These are phyloP conservation scores for Aspergillus egyptiacus DNA, from an alignment of 495 filamentous ascomycete genomes.

Conservation along the genomic window DNA sequence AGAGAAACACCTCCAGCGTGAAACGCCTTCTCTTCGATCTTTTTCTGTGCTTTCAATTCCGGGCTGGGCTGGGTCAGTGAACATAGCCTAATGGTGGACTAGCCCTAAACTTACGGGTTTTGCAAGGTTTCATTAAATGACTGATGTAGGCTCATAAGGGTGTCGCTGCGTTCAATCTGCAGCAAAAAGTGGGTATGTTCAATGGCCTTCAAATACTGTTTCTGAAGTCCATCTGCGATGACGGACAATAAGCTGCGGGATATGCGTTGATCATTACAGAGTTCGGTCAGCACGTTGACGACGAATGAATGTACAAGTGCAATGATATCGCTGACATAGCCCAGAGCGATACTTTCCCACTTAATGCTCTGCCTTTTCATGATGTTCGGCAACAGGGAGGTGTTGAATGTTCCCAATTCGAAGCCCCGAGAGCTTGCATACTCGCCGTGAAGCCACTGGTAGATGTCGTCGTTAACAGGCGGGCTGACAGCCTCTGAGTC, in stretches of 20 bases:
- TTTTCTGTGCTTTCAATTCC: slow-evolving; percentile 12
- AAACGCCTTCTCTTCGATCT: not conserved
- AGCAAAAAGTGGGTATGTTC: slow-evolving; percentile 44
- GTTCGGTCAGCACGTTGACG: slow-evolving; percentile 22
- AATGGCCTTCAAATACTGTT: slow-evolving; percentile 40
- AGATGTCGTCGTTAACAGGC: slow-evolving; percentile 17
- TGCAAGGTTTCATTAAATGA: slow-evolving; percentile 48
- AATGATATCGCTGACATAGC: slow-evolving; percentile 45
- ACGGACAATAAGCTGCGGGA: slow-evolving; percentile 31
- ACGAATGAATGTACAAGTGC: slow-evolving; percentile 45
- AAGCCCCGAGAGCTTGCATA: slow-evolving; percentile 31
- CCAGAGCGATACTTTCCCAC: slow-evolving; percentile 43
- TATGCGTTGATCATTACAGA: slow-evolving; percentile 37
- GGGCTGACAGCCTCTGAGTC: not conserved
- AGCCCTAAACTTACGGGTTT: slow-evolving; percentile 14
- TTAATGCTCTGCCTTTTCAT: slow-evolving; percentile 52
- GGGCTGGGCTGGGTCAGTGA: not conserved
- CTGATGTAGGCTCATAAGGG: slow-evolving; percentile 46
- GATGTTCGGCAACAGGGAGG: slow-evolving; percentile 34
- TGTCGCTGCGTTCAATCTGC: slow-evolving; percentile 40
- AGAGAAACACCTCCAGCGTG: not conserved
- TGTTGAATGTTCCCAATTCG: slow-evolving; percentile 37
- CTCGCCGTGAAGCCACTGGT: slow-evolving; percentile 25
- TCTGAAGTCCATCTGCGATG: slow-evolving; percentile 38
- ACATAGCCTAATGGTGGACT: not conserved